Evolutionary conservation across 495 filamentous ascomycete species (phyloP).

Genomic region (Sabuloglossum arenarium): DNA sequence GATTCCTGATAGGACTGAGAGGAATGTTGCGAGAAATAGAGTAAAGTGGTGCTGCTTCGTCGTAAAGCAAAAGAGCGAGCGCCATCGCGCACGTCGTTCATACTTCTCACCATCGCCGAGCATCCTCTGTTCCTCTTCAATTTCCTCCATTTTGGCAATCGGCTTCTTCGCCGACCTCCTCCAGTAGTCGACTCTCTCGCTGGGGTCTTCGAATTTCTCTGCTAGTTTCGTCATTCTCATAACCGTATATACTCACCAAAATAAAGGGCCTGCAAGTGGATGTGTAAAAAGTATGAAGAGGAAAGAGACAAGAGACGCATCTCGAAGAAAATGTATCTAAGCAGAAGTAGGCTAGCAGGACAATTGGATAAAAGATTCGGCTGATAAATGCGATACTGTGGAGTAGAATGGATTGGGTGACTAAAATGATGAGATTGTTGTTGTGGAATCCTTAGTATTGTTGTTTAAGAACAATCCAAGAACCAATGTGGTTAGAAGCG

Average conservation of each 20-base stretch:
- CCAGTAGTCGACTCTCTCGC: not conserved
- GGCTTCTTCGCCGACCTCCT: not conserved
- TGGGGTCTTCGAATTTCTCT: not conserved
- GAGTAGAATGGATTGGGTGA: too few relatives aligned
- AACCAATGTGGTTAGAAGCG: not conserved
- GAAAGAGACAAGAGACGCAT: not conserved
- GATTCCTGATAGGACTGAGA: conserved; percentile 39
- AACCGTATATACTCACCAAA: not conserved
- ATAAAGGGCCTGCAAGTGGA: not conserved
- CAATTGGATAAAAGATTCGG: too few relatives aligned
- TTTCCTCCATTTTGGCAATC: not conserved
- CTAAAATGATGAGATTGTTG: too few relatives aligned
- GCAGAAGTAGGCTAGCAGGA: too few relatives aligned
- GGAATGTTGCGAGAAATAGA: conserved; percentile 28
- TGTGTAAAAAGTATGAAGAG: not conserved
- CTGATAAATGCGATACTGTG: too few relatives aligned
- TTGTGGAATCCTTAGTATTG: too few relatives aligned
- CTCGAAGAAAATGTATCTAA: too few relatives aligned
- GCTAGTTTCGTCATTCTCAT: not conserved
- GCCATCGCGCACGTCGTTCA: conserved; percentile 12
- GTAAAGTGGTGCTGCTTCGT: conserved; percentile 33
- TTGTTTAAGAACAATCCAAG: not conserved
- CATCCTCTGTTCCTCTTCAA: not conserved
- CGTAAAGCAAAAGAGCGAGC: conserved; percentile 53
- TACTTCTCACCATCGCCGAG: not conserved